Evolutionary conservation across 2,329 filamentous ascomycete genomes (phyloP).

Genomic region (Tothia fuscella): DNA sequence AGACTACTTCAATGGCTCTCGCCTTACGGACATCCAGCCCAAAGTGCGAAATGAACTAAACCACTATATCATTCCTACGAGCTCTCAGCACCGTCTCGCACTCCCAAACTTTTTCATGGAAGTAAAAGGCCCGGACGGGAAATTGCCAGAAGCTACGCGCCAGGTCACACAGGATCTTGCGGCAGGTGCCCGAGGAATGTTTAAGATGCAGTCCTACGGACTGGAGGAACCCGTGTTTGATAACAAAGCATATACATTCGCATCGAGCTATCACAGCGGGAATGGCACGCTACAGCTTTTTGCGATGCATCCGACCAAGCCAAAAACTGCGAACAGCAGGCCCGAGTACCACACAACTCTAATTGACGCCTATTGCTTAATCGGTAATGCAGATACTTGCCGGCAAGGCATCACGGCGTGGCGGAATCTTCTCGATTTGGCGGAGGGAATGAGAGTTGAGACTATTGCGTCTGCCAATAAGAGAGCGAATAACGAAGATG

Average conservation of each 20-base stretch:
- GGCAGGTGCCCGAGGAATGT: constrained; percentile 19
- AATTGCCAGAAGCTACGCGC: constrained; percentile 12
- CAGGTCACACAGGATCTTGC: constrained; percentile 28
- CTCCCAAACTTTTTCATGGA: constrained; percentile 25
- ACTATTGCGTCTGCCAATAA: constrained; percentile 14
- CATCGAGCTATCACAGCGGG: constrained; percentile 6
- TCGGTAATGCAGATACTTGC: constrained; percentile 12
- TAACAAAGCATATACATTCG: constrained; percentile 8
- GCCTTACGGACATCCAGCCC: constrained; percentile 8
- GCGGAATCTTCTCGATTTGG: constrained; percentile 15
- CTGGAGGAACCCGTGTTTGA: constrained; percentile 4
- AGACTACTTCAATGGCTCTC: constrained; percentile 12
- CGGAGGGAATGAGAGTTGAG: constrained; percentile 14
- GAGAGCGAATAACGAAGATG: constrained; percentile 9
- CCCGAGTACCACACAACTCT: constrained; percentile 5
- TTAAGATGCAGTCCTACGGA: constrained; percentile 16
- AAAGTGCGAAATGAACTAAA: constrained; percentile 14
- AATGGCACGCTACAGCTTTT: constrained; percentile 15
- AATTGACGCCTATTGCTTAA: constrained; percentile 13
- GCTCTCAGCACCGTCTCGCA: constrained; percentile 19
- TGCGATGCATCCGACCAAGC: constrained; percentile 15
- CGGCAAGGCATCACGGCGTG: constrained; percentile 15
- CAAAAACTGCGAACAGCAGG: constrained; percentile 10
- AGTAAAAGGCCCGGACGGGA: constrained; percentile 14
- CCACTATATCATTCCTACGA: constrained; percentile 24